phyloP scores from a whole-genome alignment of 2,329 filamentous ascomycete genomes.

The Colletotrichum lindemuthianum region DNA sequence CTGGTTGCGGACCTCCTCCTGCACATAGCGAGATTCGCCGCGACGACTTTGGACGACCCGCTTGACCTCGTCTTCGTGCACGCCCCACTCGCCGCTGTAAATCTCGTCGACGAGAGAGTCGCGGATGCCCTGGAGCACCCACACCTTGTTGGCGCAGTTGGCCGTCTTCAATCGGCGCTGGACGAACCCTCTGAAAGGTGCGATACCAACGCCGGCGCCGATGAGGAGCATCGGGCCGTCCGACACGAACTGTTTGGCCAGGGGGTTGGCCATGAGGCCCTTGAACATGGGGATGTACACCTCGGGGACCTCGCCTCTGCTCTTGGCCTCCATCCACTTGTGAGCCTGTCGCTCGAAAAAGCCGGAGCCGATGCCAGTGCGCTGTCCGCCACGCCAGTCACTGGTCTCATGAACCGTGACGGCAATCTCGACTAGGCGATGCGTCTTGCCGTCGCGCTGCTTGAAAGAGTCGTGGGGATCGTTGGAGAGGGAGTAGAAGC shows the following conservation, averaged over 20 bases:
- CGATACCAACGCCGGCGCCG: constrained; percentile 94
- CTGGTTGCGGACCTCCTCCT: constrained; percentile 91
- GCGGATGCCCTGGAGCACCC: constrained; percentile 94
- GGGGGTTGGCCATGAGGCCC: constrained; percentile 95
- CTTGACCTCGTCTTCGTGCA: constrained; percentile 88
- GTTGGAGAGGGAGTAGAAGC: constrained; percentile 98
- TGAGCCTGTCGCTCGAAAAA: constrained; percentile 90
- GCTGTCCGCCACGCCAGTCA: constrained; percentile 77
- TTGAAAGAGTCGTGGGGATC: constrained; percentile 84
- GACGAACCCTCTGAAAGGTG: constrained; percentile 97
- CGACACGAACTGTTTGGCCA: constrained; percentile 89
- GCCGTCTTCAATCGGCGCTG: constrained; percentile 92
- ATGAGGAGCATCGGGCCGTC: constrained; percentile 98
- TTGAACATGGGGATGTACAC: constrained; percentile 96
- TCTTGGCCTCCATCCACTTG: constrained; percentile 75
- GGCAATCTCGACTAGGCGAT: constrained; percentile 92
- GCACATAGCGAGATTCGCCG: constrained; percentile 89
- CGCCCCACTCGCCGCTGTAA: constrained; percentile 95
- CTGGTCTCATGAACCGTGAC: constrained; percentile 91
- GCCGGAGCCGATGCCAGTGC: constrained; percentile 90
- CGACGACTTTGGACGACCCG: constrained; percentile 80
- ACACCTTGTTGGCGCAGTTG: constrained; percentile 97
- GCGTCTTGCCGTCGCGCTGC: constrained; percentile 74
- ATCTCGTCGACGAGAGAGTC: constrained; percentile 95
- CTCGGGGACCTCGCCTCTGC: constrained; percentile 67